These are phyloP conservation scores for Erodium maritimum DNA, from an alignment of 345 rosid species.

Conservation along the genomic window DNA sequence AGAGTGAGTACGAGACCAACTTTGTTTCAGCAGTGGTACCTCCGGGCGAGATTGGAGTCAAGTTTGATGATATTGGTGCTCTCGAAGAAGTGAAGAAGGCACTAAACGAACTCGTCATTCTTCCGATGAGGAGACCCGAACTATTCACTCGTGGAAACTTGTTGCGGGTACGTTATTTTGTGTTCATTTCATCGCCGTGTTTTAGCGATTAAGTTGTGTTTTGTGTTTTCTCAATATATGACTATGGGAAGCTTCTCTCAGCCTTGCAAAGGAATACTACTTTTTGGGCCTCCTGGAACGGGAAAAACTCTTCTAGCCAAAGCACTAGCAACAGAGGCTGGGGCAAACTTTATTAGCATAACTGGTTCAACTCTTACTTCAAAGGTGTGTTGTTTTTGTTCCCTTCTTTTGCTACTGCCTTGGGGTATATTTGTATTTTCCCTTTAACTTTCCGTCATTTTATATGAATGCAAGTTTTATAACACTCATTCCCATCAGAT, in stretches of 20 bases:
- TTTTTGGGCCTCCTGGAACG: constrained; percentile 99
- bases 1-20: constrained; percentile 80
- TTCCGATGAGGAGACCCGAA: constrained; percentile 96
- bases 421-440: too few relatives aligned
- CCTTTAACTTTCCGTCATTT: too few relatives aligned
- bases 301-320: constrained; percentile 96
- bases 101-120: constrained; percentile 90
- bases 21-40: constrained; percentile 89
- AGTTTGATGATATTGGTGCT: constrained; percentile 87
- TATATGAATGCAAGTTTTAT: too few relatives aligned
- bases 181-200: constrained; percentile 1
- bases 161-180: constrained; percentile 47
- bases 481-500: too few relatives aligned
- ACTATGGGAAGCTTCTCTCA: constrained; percentile 19
- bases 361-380: constrained; percentile 97
- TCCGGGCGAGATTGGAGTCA: constrained; percentile 88
- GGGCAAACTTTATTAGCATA: constrained; percentile 92
- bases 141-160: constrained; percentile 87
- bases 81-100: constrained; percentile 94
- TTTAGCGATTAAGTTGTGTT: background rate
- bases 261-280: constrained; percentile 98
- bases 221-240: constrained; percentile 4
- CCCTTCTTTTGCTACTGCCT: too few relatives aligned
- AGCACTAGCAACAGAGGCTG: constrained; percentile 96
- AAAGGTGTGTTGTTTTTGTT: constrained; percentile 37